Conservation (phyloP, 371 early-diverging fungal species). For the Mucor ambiguus region DNA sequence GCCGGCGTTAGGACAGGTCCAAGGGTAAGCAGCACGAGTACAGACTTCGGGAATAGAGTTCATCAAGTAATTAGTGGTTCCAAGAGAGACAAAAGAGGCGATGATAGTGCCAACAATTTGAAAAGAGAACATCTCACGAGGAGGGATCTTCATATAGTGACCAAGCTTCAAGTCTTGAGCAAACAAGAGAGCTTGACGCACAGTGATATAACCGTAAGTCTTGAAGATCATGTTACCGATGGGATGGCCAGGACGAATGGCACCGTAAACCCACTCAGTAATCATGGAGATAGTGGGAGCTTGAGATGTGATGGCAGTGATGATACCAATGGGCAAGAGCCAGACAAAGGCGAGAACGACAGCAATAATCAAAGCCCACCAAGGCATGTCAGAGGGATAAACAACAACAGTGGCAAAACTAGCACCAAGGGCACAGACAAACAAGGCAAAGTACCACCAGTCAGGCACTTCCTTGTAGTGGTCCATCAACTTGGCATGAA, state of each 20-base stretch:
- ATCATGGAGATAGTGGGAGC: slow-evolving; percentile 47
- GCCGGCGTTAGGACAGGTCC: slow-evolving; percentile 51
- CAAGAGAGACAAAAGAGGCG: slow-evolving; percentile 58
- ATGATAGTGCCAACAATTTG: slow-evolving; percentile 64
- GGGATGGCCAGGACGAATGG: slow-evolving; percentile 58
- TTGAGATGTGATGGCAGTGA: slow-evolving; percentile 49
- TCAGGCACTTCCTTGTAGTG: slow-evolving; percentile 65
- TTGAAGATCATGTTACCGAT: slow-evolving; percentile 66
- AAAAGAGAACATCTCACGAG: slow-evolving; percentile 62
- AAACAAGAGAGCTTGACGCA: slow-evolving; percentile 59
- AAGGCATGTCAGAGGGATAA: slow-evolving; percentile 57
- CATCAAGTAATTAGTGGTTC: slow-evolving; percentile 63
- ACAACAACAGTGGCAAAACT: slow-evolving; percentile 49
- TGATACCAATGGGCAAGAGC: slow-evolving; percentile 71
- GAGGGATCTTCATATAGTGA: slow-evolving; percentile 72
- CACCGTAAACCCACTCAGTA: slow-evolving; percentile 50
- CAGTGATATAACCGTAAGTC: slow-evolving; percentile 59
- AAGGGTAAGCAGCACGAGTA: slow-evolving; percentile 47
- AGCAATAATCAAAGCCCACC: slow-evolving; percentile 69
- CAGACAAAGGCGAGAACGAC: slow-evolving; percentile 65
- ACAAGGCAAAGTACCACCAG: slow-evolving; percentile 64
- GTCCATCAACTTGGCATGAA: slow-evolving; percentile 61
- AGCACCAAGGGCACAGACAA: slow-evolving; percentile 38
- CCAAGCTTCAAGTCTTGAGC: slow-evolving; percentile 62
- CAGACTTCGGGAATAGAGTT: slow-evolving; percentile 57